Evolutionary conservation across 1,284 basidiomycete species (phyloP), one percentile per base, ranked within the genome.

Genomic region (Gomphus bonarii): DNA sequence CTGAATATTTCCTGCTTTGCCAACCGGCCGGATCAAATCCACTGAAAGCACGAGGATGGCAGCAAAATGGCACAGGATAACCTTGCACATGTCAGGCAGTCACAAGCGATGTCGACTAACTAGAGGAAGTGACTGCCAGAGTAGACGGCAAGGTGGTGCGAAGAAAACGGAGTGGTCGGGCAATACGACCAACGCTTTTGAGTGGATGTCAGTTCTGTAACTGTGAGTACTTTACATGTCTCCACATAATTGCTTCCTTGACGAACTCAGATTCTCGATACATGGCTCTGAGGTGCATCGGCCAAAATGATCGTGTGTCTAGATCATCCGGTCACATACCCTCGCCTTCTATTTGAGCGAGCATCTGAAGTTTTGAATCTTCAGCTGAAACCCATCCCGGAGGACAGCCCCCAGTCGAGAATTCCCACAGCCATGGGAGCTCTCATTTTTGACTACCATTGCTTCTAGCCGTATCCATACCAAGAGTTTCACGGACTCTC

Each of bases 371-470:
- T 57, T 72, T 73, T 5, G 85, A 85, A 66, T 88, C 78, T 38
- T 58, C 60, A 8, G 60, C 57, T 35, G 72, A 67, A n/a, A 74
- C 66, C 85, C 86, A 90, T 0, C 87, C 87, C 20, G 72, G 75
- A 30, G 87, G 87, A 66, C 89, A 90, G 0, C 87, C 87, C 87
- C 85, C 85, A 88, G 25, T 71, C 63, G 12, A 81, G 73, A 67
- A 90, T 55, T 80, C 80, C 54, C 65, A 70, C 33, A 88, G 72
- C 83, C 85, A 87, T 30, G 76, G 76, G 25, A 67, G 67, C 11
- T 66, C 54, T 38, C 69, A 61, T 12, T 72, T 73, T 57, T 78
- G 77, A 12, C 73, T 75, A 4, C 73, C 73, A 31, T 64, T 60
- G 18, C 18, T 44, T 4, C 14, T 14, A 16, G n/a, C 12, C 25